phyloP scores from a whole-genome alignment of 1,139 yeast species.

The Kurtzmaniella quercitrusa region DNA sequence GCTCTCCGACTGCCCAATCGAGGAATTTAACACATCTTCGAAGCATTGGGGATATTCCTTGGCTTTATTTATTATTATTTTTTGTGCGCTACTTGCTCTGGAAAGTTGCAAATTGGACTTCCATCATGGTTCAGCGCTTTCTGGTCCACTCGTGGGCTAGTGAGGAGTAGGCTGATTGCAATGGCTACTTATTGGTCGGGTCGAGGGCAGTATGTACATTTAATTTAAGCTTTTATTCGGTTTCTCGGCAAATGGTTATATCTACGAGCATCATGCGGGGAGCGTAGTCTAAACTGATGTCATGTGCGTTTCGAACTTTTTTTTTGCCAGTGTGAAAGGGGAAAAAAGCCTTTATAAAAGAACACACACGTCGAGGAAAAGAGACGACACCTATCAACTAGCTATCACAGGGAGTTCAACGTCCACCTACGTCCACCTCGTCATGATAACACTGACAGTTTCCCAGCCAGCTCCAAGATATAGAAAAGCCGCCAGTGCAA shows the following conservation, averaged over 20 bases:
- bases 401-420: too few species aligned
- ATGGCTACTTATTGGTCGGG: too few species aligned
- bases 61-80: not conserved
- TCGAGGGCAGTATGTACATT: not conserved
- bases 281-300: not conserved
- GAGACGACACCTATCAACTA: too few species aligned
- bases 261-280: not conserved
- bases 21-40: not conserved
- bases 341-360: not conserved
- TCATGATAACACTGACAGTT: not conserved
- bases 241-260: not conserved
- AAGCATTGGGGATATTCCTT: not conserved
- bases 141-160: too few species aligned
- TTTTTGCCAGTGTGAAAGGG: not conserved
- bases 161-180: too few species aligned
- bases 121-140: too few species aligned
- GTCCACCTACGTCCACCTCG: not conserved
- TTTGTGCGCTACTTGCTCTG: not conserved
- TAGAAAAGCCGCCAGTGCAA: not conserved
- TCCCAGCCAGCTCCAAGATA: not conserved
- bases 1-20: not conserved
- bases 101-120: too few species aligned
- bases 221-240: not conserved
- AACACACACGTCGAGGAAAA: not conserved
- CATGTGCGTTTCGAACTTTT: not conserved